phyloP scores from a whole-genome alignment of 2,329 filamentous ascomycete species.

The Exserohilum turcica region DNA sequence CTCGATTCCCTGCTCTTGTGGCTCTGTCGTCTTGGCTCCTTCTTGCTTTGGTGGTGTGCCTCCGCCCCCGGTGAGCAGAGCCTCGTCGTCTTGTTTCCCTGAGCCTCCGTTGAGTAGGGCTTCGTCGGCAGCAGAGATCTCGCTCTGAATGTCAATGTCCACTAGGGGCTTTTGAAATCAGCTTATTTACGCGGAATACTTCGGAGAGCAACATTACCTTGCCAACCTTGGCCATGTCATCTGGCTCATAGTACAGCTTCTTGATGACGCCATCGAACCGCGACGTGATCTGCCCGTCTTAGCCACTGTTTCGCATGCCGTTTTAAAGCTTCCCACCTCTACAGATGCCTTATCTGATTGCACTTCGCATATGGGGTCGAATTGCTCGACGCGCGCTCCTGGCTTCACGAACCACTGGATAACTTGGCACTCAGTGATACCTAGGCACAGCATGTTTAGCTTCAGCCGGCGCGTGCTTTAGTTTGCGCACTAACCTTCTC shows the following conservation, averaged over 20 bases:
- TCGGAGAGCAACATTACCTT: slow-evolving; percentile 53
- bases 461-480: background rate
- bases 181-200: slow-evolving; percentile 1
- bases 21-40: background rate
- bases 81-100: slow-evolving; percentile 28
- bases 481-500: slow-evolving; percentile 66
- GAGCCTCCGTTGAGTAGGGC: slow-evolving; percentile 46
- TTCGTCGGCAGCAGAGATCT: slow-evolving; percentile 67
- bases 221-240: slow-evolving; percentile 94
- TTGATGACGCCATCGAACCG: slow-evolving; percentile 95
- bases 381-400: slow-evolving; percentile 93
- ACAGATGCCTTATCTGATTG: slow-evolving; percentile 92
- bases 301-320: slow-evolving; percentile 3
- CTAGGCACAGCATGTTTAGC: slow-evolving; percentile 53
- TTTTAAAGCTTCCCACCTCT: slow-evolving; percentile 50
- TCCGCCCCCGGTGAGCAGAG: slow-evolving; percentile 18
- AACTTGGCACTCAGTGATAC: slow-evolving; percentile 97
- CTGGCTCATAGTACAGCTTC: slow-evolving; percentile 92
- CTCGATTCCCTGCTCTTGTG: slow-evolving; percentile 34
- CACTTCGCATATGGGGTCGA: slow-evolving; percentile 96
- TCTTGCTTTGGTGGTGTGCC: slow-evolving; percentile 25
- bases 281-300: slow-evolving; percentile 77
- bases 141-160: slow-evolving; percentile 90
- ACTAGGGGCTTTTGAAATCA: slow-evolving; percentile 70
- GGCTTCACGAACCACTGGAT: slow-evolving; percentile 99